Evolutionary conservation across 2,329 filamentous ascomycete genomes (phyloP), one percentile per base, ranked within the genome.

Genomic region (Trichoderma sp.): DNA sequence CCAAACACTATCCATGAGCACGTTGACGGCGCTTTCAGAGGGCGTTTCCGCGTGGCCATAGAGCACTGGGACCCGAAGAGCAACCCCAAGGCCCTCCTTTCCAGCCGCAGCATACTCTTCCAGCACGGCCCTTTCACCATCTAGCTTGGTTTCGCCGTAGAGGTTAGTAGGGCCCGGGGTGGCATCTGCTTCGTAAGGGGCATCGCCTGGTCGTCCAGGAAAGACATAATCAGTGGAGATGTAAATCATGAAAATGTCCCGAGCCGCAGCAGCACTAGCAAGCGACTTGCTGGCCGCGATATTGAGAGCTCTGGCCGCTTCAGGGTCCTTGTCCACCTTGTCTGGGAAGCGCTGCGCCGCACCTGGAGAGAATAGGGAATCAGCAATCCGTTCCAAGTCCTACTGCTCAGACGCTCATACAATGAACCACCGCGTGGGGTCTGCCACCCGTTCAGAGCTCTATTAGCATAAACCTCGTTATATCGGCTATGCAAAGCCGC

Each of bases 321-420:
- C 86, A 3, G 93, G 93, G 76, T 97, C 88, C 71, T 87, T 86
- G 73, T 93, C 90, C 75, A 93, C 94, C 76, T 91, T 90, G 79
- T 97, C 93, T 2, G 94, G 93, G 74, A 90, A 96, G 70, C 92
- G 89, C 78, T 97, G 94, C 54, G 93, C 93, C 48, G 93, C 94
- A 76, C 91, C 91, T 94, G 70, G 56, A 27, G n/a, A 60, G 27
- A 50, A 13, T 12, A 22, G 19, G 63, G n/a, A 17, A 45, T 75
- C 66, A 76, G 71, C 64, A 42, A 37, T 54, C 34, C 59, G 45
- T 19, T 19, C 42, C 19, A 45, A 39, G 5, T 27, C 4, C 29
- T 27, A 17, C 15, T 34, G 71, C 9, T 42, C 6, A n/a, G 48
- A 39, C 17, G 17, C 19, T 50, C 68, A 35, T 68, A 70, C 69